Percentiles rank a stretch among this genome's conserved stretches.
phyloP scores from a whole-genome alignment of 139 green algal genomes.

The Zygnema cylindricum region DNA sequence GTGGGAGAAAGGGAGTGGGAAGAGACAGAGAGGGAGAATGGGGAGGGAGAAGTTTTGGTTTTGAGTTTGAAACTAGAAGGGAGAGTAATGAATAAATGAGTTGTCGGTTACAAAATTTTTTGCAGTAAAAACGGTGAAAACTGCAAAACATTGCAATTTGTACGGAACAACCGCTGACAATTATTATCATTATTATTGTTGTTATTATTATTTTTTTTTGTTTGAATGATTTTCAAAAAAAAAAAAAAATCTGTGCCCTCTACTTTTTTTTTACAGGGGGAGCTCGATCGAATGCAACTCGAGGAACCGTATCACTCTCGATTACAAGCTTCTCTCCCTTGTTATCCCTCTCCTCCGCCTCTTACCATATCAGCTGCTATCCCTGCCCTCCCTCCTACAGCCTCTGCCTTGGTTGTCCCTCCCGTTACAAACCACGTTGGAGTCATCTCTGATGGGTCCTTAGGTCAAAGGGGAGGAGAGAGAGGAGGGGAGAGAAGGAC shows the following conservation, averaged over 20 bases:
- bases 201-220: background rate
- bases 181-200: background rate
- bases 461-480: background rate
- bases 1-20: too few relatives aligned
- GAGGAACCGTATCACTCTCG: background rate
- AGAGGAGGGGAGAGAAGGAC: conserved; percentile 15
- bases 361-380: conserved; percentile 17
- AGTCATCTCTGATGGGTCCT: background rate
- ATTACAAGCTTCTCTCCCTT: conserved; percentile 37
- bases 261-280: background rate
- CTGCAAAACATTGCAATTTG: too few relatives aligned
- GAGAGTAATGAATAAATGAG: too few relatives aligned
- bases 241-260: background rate
- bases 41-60: too few relatives aligned
- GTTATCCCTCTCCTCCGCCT: conserved; percentile 12
- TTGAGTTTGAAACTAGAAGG: too few relatives aligned
- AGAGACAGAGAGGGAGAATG: too few relatives aligned
- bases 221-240: background rate
- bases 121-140: too few relatives aligned
- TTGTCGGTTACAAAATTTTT: too few relatives aligned
- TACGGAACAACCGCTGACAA: too few relatives aligned
- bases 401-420: conserved; percentile 1
- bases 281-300: conserved; percentile 30
- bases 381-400: conserved; percentile 4
- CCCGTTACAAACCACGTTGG: background rate